Evolutionary conservation across 2,329 filamentous ascomycete genomes (phyloP), one percentile per base, ranked within the genome.

Genomic region (Akanthomyces dipterigenus): DNA sequence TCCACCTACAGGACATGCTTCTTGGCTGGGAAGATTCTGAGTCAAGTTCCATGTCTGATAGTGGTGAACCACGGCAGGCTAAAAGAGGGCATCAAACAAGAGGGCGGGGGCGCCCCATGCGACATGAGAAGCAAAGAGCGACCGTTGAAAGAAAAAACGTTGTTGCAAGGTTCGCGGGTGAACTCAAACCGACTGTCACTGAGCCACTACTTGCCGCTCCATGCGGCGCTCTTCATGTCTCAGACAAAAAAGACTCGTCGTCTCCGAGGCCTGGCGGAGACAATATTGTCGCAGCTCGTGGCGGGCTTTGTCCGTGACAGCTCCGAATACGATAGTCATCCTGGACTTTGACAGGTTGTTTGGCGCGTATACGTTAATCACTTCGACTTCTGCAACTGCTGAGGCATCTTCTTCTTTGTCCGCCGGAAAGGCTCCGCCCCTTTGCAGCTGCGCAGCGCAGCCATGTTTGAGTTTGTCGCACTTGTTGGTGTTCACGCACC

Each of bases 251-350:
- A 20, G 43, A 46, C n/a, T 22, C 43, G 43, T 22, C n/a, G 43
- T 46, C 20, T 46, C n/a, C 24, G 50, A 24, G 54, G 54, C 54
- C 40, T 34, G 54, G 54, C 54, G 28, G 54, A 46, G 54, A 56
- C 54, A 55, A 55, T 40, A 45, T 31, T 55, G 53, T 55, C 53
- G 53, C 53, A 56, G 54, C 7, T 36, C 24, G 54, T 36, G 12
- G 12, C 36, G 31, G 31, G 31, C 31, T 5, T 34, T 18, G 50
- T 42, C 40, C 22, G 36, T 54, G 50, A 20, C 50, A 26, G 22
- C 34, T 40, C 36, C 50, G 22, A 54, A 26, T 42, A 54, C 22
- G 36, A 40, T 34, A 34, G 31, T 34, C 11, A 6, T 34, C 31
- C 31, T 34, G 31, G 31, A 34, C 7, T 34, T 34, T 7, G 31